Evolutionary conservation across 2,329 filamentous ascomycete genomes (phyloP), one percentile per base, ranked within the genome.

Genomic region (Laburnicola sp.): DNA sequence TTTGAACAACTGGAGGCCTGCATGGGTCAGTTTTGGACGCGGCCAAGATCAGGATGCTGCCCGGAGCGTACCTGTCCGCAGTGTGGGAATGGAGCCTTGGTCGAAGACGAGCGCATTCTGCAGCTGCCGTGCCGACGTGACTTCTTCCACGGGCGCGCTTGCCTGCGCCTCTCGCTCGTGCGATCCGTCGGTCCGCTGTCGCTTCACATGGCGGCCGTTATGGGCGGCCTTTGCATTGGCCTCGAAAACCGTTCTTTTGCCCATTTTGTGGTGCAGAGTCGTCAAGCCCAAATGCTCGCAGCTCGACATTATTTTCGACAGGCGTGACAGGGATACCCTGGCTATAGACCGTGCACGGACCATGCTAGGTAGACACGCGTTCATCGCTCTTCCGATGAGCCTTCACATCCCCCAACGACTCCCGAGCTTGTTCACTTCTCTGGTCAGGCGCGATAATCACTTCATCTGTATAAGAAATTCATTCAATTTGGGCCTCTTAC

Each of bases 1-100:
- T 67, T 90, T 90, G 75, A 90, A 83, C 0, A 85, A 85, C 62
- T 85, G 82, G 8, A 90, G 79, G 21, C 84, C 85, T 87, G 42
- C 2, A 32, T 0, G 11, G 4, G 35, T 69, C 21, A 69, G 58
- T 40, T 45, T 11, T 30, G 35, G 36, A 31, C 2, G n/a, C 28
- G 28, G 6, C 9, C 10, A 3, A 0, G 7, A 23, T 9, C 3
- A 9, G 26, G 1, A 11, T 5, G 2, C 16, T 16, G 16, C 16
- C 16, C 16, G 16, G 4, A 16, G 23, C 49, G 6, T 60, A 73
- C 70, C 70, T 40, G 46, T 66, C 34, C 71, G 60, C 10, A 72
- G 60, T 23, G 61, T 57, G 39, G 57, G 56, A 10, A 65, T 63
- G 16, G 63, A 58, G 47, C 64, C 65, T 50, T 73, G 72, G 51